Conservation (phyloP, 257 asterid genomes). For the Fraxinus pennsylvanica region DNA sequence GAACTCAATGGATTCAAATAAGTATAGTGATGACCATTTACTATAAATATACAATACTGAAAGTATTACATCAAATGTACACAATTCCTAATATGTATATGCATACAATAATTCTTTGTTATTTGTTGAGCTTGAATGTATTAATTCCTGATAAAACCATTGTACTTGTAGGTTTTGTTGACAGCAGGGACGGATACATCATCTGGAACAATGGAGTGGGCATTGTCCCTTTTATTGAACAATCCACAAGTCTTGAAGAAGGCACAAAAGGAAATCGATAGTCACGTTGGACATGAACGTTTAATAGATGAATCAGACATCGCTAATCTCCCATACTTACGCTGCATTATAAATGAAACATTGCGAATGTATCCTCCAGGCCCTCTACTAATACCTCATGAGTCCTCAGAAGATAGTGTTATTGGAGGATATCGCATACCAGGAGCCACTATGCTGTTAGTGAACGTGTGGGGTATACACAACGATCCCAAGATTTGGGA, state of each 20-base stretch:
- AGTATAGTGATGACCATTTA: no score
- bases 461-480: slow-evolving; percentile 23
- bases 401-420: slow-evolving; percentile 20
- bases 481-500: slow-evolving; percentile 30
- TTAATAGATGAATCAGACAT: slow-evolving; percentile 29
- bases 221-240: slow-evolving; percentile 26
- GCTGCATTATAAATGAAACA: slow-evolving; percentile 27
- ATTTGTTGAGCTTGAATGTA: no score
- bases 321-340: slow-evolving; percentile 20
- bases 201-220: slow-evolving; percentile 34
- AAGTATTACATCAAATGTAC: background rate
- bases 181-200: slow-evolving; percentile 33
- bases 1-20: no score
- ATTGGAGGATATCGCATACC: slow-evolving; percentile 24
- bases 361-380: slow-evolving; percentile 29
- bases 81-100: no score
- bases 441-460: slow-evolving; percentile 16
- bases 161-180: slow-evolving; percentile 18
- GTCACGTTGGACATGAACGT: slow-evolving; percentile 20
- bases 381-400: slow-evolving; percentile 29
- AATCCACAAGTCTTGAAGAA: slow-evolving; percentile 29
- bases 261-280: slow-evolving; percentile 34
- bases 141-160: background rate
- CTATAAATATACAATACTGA: no score
- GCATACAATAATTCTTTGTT: no score